Conservation (phyloP, 768 basidiomycete genomes). For the Tephrocybe rancida region DNA sequence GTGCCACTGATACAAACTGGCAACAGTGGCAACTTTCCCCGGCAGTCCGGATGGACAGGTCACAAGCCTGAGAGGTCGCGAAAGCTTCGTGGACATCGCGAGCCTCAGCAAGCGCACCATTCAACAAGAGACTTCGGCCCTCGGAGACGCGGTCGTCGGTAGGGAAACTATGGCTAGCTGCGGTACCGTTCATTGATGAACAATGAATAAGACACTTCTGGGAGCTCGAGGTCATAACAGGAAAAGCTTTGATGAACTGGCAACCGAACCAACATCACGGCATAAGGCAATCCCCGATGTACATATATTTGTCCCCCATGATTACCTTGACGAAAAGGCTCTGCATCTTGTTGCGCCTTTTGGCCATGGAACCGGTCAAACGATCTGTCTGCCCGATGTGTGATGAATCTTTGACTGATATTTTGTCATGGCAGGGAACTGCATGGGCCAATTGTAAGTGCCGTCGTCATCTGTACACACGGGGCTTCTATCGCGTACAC, state of each 20-base stretch:
- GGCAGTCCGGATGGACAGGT: neutral
- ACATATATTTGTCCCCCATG: neutral
- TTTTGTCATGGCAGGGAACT: constrained; percentile 11
- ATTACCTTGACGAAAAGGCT: too few species aligned
- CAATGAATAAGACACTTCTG: too few species aligned
- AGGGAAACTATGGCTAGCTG: neutral
- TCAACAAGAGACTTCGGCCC: neutral
- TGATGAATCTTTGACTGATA: constrained; percentile 13
- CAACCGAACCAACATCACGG: constrained; percentile 5
- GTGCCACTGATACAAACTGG: neutral
- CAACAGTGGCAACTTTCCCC: neutral
- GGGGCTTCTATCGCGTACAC: constrained; percentile 5
- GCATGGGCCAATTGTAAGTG: constrained; percentile 9
- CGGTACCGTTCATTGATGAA: too few species aligned
- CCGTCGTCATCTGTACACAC: constrained; percentile 6
- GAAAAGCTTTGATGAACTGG: neutral
- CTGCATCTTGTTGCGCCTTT: constrained; percentile 7
- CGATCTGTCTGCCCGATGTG: constrained; percentile 11
- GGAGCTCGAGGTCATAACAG: too few species aligned
- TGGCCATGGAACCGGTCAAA: constrained; percentile 5
- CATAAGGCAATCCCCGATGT: constrained; percentile 19
- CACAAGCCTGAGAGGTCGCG: constrained; percentile 2
- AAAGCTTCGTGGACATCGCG: neutral
- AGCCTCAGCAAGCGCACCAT: too few species aligned
- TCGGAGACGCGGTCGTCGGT: neutral